Evolutionary conservation across 345 rosid genomes (phyloP).

Genomic region (Cochlearia excelsa): DNA sequence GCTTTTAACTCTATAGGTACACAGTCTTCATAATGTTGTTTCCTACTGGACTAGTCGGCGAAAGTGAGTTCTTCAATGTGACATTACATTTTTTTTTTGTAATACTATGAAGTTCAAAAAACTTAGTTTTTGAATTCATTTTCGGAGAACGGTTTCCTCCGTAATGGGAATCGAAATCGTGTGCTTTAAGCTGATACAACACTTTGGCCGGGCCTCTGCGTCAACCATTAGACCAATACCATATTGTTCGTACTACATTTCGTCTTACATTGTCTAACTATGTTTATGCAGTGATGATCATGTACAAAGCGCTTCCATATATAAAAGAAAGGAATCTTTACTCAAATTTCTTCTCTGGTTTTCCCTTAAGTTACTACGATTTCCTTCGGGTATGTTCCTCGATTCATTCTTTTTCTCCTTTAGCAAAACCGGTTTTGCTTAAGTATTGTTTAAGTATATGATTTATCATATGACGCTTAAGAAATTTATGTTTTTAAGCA

Average conservation of each 20-base stretch:
- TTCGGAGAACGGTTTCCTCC: no score
- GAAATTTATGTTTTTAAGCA: no score
- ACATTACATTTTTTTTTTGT: not conserved
- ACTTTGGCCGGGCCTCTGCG: no score
- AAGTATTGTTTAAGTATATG: not conserved
- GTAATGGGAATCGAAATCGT: no score
- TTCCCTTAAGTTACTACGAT: slow-evolving; percentile 60
- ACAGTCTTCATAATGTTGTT: slow-evolving; percentile 66
- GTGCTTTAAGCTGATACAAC: no score
- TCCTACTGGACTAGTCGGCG: slow-evolving; percentile 74
- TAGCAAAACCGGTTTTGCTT: slow-evolving; percentile 4
- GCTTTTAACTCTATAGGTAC: slow-evolving; percentile 46
- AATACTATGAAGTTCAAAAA: not conserved
- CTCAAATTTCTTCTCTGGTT: slow-evolving; percentile 44
- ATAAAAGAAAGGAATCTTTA: slow-evolving; percentile 56
- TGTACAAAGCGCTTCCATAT: slow-evolving; percentile 73
- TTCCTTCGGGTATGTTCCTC: slow-evolving; percentile 52
- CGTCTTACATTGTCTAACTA: not conserved
- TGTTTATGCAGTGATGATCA: slow-evolving; percentile 58
- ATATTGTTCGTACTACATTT: no score
- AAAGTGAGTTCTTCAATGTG: slow-evolving; percentile 53
- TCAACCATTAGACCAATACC: no score
- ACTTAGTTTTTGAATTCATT: no score
- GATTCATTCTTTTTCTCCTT: slow-evolving; percentile 1
- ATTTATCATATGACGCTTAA: no score